phyloP scores from a whole-genome alignment of 1,284 basidiomycete species.

The Laetiporus sulphureus region DNA sequence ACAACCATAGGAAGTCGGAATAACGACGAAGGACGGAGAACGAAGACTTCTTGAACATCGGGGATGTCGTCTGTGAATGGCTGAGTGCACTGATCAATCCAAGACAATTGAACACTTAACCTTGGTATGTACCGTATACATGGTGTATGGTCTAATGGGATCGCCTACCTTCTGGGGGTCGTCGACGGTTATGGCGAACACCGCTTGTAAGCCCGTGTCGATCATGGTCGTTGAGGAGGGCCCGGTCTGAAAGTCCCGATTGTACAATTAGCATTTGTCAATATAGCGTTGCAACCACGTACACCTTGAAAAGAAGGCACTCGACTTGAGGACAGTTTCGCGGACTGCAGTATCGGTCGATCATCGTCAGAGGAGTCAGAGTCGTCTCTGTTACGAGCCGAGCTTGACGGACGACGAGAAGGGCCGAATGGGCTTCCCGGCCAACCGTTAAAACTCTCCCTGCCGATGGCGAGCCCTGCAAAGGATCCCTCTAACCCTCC shows the following conservation, averaged over 20 bases:
- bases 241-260: too few relatives aligned
- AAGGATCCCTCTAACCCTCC: conserved; percentile 39
- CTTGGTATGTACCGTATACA: conserved; percentile 90
- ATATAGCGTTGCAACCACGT: too few relatives aligned
- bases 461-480: conserved; percentile 54
- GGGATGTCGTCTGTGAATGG: conserved; percentile 73
- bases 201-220: conserved; percentile 45
- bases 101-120: conserved; percentile 20
- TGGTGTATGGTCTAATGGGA: conserved; percentile 85
- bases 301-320: conserved; percentile 23
- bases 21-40: conserved; percentile 94
- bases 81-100: conserved; percentile 2
- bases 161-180: conserved; percentile 94
- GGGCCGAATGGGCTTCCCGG: conserved; percentile 27
- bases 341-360: conserved; percentile 58
- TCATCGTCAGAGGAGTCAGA: conserved; percentile 64
- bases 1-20: conserved; percentile 97
- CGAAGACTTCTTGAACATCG: conserved; percentile 70
- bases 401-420: too few relatives aligned
- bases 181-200: conserved; percentile 80
- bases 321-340: conserved; percentile 24
- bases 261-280: too few relatives aligned
- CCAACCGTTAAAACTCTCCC: conserved; percentile 51
- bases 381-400: conserved; percentile 19
- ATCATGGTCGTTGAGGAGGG: too few relatives aligned